phyloP scores from a whole-genome alignment of 1,284 basidiomycete species.

The Apiotrichum laibachii region DNA sequence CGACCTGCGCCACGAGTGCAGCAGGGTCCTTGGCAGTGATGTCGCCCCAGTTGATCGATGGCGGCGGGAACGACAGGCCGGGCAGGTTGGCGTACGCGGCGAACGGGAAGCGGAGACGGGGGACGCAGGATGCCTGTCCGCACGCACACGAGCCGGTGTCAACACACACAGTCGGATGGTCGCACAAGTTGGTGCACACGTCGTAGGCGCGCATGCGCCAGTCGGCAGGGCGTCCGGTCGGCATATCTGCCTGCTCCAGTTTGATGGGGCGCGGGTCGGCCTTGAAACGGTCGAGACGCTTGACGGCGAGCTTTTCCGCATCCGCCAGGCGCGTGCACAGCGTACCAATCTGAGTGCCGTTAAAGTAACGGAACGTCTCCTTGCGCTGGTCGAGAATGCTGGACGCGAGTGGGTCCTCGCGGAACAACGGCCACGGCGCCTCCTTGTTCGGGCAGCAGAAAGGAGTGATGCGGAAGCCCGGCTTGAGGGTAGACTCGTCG shows the following conservation, averaged over 20 bases:
- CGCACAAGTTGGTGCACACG: constrained; percentile 37
- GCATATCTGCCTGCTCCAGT: constrained; percentile 17
- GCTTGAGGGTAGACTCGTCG: neutral
- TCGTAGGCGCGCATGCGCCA: constrained; percentile 27
- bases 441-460: constrained; percentile 31
- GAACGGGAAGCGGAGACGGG: constrained; percentile 31
- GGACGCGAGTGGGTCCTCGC: constrained; percentile 33
- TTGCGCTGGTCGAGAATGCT: constrained; percentile 25
- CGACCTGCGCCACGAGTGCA: constrained; percentile 23
- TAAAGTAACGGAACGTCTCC: constrained; percentile 21
- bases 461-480: constrained; percentile 27
- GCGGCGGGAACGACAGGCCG: constrained; percentile 28
- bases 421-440: constrained; percentile 36
- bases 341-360: constrained; percentile 21
- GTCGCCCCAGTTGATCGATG: constrained; percentile 4
- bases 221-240: constrained; percentile 22
- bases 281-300: constrained; percentile 21
- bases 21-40: constrained; percentile 14
- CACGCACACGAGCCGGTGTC: constrained; percentile 41
- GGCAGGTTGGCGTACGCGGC: constrained; percentile 28
- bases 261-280: constrained; percentile 9
- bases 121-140: constrained; percentile 24
- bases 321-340: constrained; percentile 25
- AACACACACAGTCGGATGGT: constrained; percentile 38
- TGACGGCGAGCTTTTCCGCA: constrained; percentile 15